Conservation (phyloP, 305 asterid genomes). For the Rubia peregrina region DNA sequence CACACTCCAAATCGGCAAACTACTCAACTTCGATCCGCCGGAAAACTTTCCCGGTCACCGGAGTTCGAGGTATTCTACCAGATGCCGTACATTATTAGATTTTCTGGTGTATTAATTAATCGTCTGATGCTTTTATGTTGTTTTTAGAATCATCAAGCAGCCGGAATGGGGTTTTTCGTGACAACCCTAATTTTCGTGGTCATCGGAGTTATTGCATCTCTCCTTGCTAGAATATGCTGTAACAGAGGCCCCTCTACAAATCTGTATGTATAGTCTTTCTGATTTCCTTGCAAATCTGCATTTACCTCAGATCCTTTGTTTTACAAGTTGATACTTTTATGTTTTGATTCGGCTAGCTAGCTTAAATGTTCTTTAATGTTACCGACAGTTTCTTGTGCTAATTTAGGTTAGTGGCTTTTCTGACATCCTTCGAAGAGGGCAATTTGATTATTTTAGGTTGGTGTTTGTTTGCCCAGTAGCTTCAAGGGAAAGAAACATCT, state of each 20-base stretch:
- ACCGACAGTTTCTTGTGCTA: not conserved
- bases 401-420: no score
- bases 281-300: not conserved
- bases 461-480: not conserved
- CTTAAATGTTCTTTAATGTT: not conserved
- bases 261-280: conserved; percentile 42
- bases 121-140: not conserved
- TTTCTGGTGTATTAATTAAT: not conserved
- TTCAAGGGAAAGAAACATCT: not conserved
- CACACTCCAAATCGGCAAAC: conserved; percentile 8
- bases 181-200: conserved; percentile 65
- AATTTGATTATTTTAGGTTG: no score
- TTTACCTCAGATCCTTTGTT: not conserved
- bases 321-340: not conserved
- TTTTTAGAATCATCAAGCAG: conserved; percentile 7
- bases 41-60: conserved; percentile 11
- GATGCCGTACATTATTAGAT: not conserved
- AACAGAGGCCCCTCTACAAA: conserved; percentile 89
- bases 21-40: conserved; percentile 4
- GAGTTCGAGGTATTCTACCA: conserved; percentile 4
- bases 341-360: not conserved
- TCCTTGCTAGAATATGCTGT: conserved; percentile 75
- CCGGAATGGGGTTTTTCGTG: conserved; percentile 69
- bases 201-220: conserved; percentile 68
- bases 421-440: no score